A percentile compares a stretch with the other conserved stretches of the same genome.
phyloP scores from a whole-genome alignment of 2,329 filamentous ascomycete species.

The Dothideomycetes sp. region DNA sequence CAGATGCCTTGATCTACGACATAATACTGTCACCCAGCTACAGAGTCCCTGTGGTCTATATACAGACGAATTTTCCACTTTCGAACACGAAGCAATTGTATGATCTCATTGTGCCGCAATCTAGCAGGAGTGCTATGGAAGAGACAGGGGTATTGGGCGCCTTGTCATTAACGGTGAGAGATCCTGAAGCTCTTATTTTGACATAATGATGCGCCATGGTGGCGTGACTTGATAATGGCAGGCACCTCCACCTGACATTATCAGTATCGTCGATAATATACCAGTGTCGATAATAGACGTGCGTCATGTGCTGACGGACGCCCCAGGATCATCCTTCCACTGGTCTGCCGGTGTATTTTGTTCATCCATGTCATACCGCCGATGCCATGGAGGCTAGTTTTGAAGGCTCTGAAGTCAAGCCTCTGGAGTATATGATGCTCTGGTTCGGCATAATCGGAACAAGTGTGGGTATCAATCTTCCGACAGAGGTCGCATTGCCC shows the following conservation, averaged over 20 bases:
- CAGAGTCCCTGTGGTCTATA: conserved; percentile 34
- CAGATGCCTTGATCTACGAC: conserved; percentile 21
- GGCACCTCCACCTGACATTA: too few species aligned
- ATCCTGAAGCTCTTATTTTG: too few species aligned
- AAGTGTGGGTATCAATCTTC: conserved; percentile 68
- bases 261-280: too few species aligned
- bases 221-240: too few species aligned
- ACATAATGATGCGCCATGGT: too few species aligned
- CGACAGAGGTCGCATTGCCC: too few species aligned
- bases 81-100: conserved; percentile 19
- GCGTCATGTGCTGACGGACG: background rate
- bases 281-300: too few species aligned
- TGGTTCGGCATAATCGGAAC: conserved; percentile 85
- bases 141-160: conserved; percentile 20
- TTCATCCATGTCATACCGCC: conserved; percentile 84
- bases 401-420: conserved; percentile 22
- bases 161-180: conserved; percentile 23
- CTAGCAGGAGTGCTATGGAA: conserved; percentile 21
- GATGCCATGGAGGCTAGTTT: conserved; percentile 57
- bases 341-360: conserved; percentile 70
- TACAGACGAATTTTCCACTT: conserved; percentile 11
- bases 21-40: conserved; percentile 33
- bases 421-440: conserved; percentile 64
- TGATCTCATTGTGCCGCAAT: conserved; percentile 23
- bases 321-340: conserved; percentile 72